These are phyloP conservation scores for Prosopis cineraria DNA, from an alignment of 306 rosid species.

Conservation along the genomic window DNA sequence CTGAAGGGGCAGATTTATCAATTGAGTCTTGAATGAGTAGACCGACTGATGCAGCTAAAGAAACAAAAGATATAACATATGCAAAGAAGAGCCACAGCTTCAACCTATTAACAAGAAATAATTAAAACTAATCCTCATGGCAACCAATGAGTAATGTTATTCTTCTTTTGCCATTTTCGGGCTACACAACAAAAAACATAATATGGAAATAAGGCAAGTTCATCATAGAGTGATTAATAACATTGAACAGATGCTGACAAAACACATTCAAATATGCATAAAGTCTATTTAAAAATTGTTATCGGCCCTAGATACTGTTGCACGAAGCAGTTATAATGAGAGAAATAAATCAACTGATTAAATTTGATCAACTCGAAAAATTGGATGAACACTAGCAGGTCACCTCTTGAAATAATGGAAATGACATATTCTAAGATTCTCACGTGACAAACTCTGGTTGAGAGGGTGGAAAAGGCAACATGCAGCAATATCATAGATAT, in stretches of 20 bases:
- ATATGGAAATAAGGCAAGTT: not conserved
- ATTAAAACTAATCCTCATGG: slow-evolving; percentile 33
- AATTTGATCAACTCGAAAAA: slow-evolving; percentile 10
- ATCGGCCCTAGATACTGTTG: not conserved
- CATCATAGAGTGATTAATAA: not conserved
- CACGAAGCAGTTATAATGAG: not conserved
- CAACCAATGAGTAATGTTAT: slow-evolving; percentile 25
- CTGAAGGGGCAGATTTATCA: slow-evolving; percentile 78
- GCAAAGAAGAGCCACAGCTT: slow-evolving; percentile 99
- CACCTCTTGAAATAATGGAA: not conserved
- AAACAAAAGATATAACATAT: slow-evolving; percentile 93
- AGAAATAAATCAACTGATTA: not conserved
- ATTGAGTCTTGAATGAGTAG: slow-evolving; percentile 90
- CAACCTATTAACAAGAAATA: slow-evolving; percentile 57
- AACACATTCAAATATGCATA: not conserved
- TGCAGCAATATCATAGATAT: not conserved
- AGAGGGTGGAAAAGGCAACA: not conserved
- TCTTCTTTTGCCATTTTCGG: not conserved
- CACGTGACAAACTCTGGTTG: not conserved
- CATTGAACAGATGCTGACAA: not conserved
- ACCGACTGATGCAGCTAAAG: slow-evolving; percentile 97
- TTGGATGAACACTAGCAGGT: not conserved
- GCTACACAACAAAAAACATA: not conserved
- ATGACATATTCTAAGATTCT: not conserved
- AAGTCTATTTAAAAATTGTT: not conserved